Evolutionary conservation across 2,329 filamentous ascomycete species (phyloP), one percentile per base, ranked within the genome.

Genomic region (Colletotrichum limetticola): DNA sequence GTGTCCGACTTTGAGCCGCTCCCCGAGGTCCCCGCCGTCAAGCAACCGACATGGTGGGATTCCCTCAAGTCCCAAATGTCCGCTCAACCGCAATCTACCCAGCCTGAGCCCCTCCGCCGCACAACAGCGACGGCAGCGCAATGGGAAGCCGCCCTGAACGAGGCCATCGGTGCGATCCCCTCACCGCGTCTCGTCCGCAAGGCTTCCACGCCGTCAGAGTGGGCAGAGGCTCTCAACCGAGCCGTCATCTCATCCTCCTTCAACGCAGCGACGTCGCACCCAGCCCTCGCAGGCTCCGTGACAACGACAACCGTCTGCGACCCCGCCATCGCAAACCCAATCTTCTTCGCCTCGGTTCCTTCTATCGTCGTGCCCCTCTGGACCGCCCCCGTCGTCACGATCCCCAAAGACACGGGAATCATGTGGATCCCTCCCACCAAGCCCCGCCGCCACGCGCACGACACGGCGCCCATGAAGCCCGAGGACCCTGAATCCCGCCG

Each of bases 221-320:
- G 76, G 68, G 52, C 72, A 22, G 56, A 61, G 52, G 78, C 76
- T 14, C 64, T 75, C 19, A 46, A 74, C 32, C 57, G 71, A 22
- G 68, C 76, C 60, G 52, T 71, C 35, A 42, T 32, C 42, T 72
- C 69, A 22, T 35, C 60, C 42, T 49, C 19, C 12, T 63, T 53
- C 12, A 19, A 63, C 28, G n/a, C n/a, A 22, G 28, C 66, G 76
- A 76, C 62, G 4, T 65, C 32, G 22, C 68, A 72, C 19, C 63
- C 66, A 4, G 60, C 60, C 60, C 32, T 63, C 12, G 24, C 61
- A 49, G 49, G 32, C 16, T 26, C 37, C 8, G 59, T 42, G 30
- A 24, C 19, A 1, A 35, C 30, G 24, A 65, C 14, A 5, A 11
- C 49, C 1, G 19, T 28, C 16, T 22, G 49, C 30, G 62, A 65